These are phyloP conservation scores for Primulina eburnea DNA, from an alignment of 257 asterid species.

Conservation along the genomic window DNA sequence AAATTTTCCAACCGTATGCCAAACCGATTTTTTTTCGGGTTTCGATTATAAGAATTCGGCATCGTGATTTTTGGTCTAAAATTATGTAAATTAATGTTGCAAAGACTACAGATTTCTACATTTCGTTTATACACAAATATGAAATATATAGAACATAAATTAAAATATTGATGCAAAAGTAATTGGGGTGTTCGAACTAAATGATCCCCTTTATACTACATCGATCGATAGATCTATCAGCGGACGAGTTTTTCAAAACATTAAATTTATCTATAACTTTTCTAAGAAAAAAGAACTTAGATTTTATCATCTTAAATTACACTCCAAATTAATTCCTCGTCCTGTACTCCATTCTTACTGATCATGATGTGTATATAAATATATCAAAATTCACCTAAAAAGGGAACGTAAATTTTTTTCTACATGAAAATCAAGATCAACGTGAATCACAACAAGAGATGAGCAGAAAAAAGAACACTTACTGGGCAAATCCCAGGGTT, in stretches of 20 bases:
- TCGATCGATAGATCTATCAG: too few relatives aligned
- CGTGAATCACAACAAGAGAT: not conserved
- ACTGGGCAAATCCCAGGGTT: slow-evolving; percentile 96
- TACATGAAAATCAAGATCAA: not conserved
- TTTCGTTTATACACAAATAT: too few relatives aligned
- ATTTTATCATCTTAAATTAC: not conserved
- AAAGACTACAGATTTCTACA: not conserved
- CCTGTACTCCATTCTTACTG: too few relatives aligned
- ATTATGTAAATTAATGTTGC: not conserved
- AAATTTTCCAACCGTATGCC: not conserved
- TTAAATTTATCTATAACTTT: not conserved
- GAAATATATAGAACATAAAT: too few relatives aligned
- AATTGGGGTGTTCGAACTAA: too few relatives aligned
- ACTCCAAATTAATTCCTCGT: not conserved
- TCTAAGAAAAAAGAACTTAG: not conserved
- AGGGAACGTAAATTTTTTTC: not conserved
- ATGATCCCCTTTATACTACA: too few relatives aligned
- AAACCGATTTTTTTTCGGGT: too few relatives aligned
- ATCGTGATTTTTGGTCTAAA: not conserved
- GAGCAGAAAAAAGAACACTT: slow-evolving; percentile 8
- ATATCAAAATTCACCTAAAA: not conserved
- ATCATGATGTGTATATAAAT: too few relatives aligned
- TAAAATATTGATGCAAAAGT: too few relatives aligned
- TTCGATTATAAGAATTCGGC: too few relatives aligned
- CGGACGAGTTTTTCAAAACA: too few relatives aligned